Evolutionary conservation across 2,329 filamentous ascomycete species (phyloP), one percentile per base, ranked within the genome.

Genomic region (Monosporascus sp.): DNA sequence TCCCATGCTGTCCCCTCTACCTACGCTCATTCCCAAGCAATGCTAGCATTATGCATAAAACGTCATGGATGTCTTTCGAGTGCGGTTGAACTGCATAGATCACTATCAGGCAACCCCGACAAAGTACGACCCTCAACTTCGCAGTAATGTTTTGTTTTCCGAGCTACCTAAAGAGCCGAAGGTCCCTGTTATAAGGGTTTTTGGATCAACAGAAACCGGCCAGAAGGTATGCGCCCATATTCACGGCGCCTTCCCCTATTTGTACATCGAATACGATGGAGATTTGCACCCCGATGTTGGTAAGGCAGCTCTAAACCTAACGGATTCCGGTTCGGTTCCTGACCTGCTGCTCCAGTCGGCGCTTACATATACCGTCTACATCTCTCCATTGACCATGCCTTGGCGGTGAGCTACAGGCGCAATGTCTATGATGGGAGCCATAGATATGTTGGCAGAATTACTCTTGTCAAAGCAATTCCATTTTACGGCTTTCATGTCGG

Each of bases 401-500:
- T 99, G 47, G 89, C 91, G 20, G 79, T 92, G 45, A 92, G 88
- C 68, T 97, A 94, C 69, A 84, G 90, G 51, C 84, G 86, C 49
- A 89, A 93, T 71, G 78, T 83, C 31, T 82, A 87, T 66, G 81
- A 81, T 51, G 87, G 85, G 56, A 80, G 82, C 43, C 78, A 80
- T 17, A 78, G 72, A 64, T 97, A 88, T 67, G 91, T 97, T 38
- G 93, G 91, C 26, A 88, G 95, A 60, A 91, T 99, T 65, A 93
- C 89, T 7, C 77, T 97, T 5, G 88, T 95, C 58, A 97, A 99
- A 69, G 94, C 91, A 3, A 79, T 96, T 20, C 94, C 95, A 0
- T 99, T 97, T 73, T 99, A 96, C 68, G 95, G 94, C 18, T 97
- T 94, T 66, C 82, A 96, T 70, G 91, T 97, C 50, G 94, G 95